A percentile compares a stretch with the other conserved stretches of the same genome.
These are phyloP conservation scores for Guillardia theta DNA, from an alignment of 78 protist genomes.

Conservation along the genomic window DNA sequence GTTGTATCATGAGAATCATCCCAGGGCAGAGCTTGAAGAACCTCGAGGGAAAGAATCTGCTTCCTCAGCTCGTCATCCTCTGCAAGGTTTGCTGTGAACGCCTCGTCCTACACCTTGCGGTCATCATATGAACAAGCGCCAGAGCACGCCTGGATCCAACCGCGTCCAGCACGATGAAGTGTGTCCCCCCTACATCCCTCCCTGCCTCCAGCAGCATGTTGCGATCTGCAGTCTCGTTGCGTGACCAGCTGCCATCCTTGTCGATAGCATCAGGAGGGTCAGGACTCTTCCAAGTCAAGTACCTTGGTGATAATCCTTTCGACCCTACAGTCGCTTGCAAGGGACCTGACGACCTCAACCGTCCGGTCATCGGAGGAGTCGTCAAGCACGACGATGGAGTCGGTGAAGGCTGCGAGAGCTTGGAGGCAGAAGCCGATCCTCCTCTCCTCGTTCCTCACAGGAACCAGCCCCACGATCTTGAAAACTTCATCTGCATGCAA, in stretches of 20 bases:
- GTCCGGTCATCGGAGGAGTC: background rate
- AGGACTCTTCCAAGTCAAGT: too few species aligned
- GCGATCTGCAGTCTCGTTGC: background rate
- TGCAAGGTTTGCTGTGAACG: background rate
- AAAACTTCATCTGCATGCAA: background rate
- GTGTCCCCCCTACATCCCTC: background rate
- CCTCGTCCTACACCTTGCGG: too few species aligned
- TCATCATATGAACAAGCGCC: too few species aligned
- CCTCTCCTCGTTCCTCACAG: background rate
- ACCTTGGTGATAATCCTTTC: background rate
- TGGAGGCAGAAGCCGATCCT: background rate
- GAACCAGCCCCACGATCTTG: background rate
- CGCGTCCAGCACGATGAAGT: slow-evolving; percentile 2
- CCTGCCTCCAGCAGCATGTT: background rate
- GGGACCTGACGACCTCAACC: background rate
- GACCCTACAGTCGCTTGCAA: background rate
- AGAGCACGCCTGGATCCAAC: too few species aligned
- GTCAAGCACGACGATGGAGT: background rate
- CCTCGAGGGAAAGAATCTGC: background rate
- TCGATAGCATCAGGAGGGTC: too few species aligned
- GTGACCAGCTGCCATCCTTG: background rate
- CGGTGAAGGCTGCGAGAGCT: background rate
- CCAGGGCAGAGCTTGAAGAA: too few species aligned
- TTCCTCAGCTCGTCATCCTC: background rate
- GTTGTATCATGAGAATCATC: too few species aligned